A percentile compares a stretch with the other conserved stretches of the same genome.
phyloP scores from a whole-genome alignment of 148 eudicot species.

The Silene latifolia region DNA sequence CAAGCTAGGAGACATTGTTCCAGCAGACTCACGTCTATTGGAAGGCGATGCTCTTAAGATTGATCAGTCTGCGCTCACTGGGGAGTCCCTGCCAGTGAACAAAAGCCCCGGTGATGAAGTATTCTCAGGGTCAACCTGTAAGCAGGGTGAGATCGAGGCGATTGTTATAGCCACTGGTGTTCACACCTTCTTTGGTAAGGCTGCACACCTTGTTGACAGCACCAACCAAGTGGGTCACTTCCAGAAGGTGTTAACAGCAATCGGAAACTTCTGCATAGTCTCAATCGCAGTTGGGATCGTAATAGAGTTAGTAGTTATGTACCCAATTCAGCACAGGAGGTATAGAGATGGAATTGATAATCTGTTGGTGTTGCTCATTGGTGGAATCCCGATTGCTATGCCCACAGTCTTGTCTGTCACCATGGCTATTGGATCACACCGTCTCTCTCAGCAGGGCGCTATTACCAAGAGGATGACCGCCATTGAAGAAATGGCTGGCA shows the following conservation, averaged over 20 bases:
- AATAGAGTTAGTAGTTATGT: conserved; percentile 70
- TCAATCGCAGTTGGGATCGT: conserved; percentile 63
- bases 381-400: conserved; percentile 91
- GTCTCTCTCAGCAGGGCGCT: conserved; percentile 75
- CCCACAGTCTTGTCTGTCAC: conserved; percentile 84
- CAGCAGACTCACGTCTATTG: conserved; percentile 77
- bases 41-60: conserved; percentile 78
- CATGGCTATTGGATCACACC: conserved; percentile 88
- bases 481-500: conserved; percentile 89
- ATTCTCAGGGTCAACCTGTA: conserved; percentile 80
- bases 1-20: conserved; percentile 73
- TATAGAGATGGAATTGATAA: conserved; percentile 83
- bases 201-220: conserved; percentile 86
- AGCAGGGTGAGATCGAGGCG: conserved; percentile 84
- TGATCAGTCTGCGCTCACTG: conserved; percentile 85
- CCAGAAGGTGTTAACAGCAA: conserved; percentile 78
- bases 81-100: conserved; percentile 80
- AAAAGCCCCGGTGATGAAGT: conserved; percentile 61
- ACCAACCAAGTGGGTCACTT: conserved; percentile 77
- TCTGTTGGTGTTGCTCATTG: conserved; percentile 71
- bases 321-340: conserved; percentile 62
- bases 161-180: conserved; percentile 84
- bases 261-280: conserved; percentile 79
- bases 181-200: conserved; percentile 83
- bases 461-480: conserved; percentile 93